These are phyloP conservation scores for Talaromyces adpressus DNA, from an alignment of 495 filamentous ascomycete species.

Conservation along the genomic window DNA sequence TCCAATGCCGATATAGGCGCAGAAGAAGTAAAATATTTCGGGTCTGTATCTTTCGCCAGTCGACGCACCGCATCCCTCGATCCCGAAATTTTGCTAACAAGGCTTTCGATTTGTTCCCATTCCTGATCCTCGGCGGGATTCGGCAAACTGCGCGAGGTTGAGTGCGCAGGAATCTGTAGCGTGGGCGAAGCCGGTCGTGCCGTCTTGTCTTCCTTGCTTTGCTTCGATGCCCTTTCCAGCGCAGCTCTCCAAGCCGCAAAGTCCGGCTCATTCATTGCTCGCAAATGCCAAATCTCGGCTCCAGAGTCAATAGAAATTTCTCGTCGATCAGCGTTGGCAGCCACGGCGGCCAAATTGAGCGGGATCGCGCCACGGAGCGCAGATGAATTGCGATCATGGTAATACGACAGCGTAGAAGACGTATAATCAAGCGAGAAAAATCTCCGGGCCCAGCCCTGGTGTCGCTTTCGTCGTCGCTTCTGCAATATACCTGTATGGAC, in stretches of 20 bases:
- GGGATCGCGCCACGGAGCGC: conserved; percentile 88
- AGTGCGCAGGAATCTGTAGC: conserved; percentile 19
- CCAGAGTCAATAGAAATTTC: conserved; percentile 97
- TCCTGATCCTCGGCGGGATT: conserved; percentile 61
- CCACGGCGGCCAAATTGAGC: conserved; percentile 80
- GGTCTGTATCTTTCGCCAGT: conserved; percentile 74
- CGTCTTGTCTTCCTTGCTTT: conserved; percentile 15
- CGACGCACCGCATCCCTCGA: conserved; percentile 81
- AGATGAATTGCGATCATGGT: conserved; percentile 85
- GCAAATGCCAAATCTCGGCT: conserved; percentile 95
- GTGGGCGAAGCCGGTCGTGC: conserved; percentile 18
- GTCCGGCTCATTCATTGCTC: conserved; percentile 70
- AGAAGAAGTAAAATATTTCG: conserved; percentile 40
- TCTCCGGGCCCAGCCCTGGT: conserved; percentile 85
- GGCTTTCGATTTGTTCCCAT: conserved; percentile 75
- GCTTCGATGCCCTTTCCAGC: conserved; percentile 63
- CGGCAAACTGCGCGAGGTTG: conserved; percentile 14
- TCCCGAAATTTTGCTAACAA: conserved; percentile 78
- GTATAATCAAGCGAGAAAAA: conserved; percentile 94
- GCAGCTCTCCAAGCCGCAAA: conserved; percentile 83
- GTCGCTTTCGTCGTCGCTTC: conserved; percentile 86
- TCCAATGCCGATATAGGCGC: conserved; percentile 14
- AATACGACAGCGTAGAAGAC: conserved; percentile 88
- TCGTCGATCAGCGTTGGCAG: conserved; percentile 74
- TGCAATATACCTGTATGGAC: conserved; percentile 73